Evolutionary conservation across 2,329 filamentous ascomycete species (phyloP), one percentile per base, ranked within the genome.

Genomic region (Bipolaris oryzae): DNA sequence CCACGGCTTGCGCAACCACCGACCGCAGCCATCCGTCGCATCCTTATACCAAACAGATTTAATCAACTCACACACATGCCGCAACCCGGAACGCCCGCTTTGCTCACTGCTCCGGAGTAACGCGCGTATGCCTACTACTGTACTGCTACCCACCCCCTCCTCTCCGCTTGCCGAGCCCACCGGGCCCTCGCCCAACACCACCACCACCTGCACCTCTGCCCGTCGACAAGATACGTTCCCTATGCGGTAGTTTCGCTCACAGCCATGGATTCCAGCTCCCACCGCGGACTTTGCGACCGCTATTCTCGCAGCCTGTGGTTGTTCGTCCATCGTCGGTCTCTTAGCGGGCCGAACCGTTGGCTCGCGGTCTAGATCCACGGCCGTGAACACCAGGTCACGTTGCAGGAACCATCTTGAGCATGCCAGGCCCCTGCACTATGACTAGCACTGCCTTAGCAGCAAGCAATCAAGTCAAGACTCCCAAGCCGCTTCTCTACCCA

Each of bases 321-420:
- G 37, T 21, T 7, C 9, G 52, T 13, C 38, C 45, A 41, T 42
- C 16, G 55, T 53, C 49, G 21, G 31, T 42, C 25, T 38, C 47
- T 44, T 18, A 43, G 51, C 57, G 57, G 57, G 48, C 49, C 57
- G 57, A 50, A 57, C 53, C 57, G 57, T 46, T 44, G 39, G 34
- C 28, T 53, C 25, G 20, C n/a, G 49, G 53, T 50, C 57, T 53
- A 59, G 53, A 57, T 42, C 48, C 25, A 35, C 33, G 44, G 31
- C 38, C 48, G 35, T 48, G 43, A 53, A 53, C 44, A 5, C 44
- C 44, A 35, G 33, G 44, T 47, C 33, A 47, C 18, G 44, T 47
- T 47, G 44, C 31, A 21, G 13, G 33, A 47, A 47, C 44, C 7
- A 11, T 33, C 23, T 21, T 35, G 37, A 37, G 31, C 28, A 42